A percentile compares a stretch with the other conserved stretches of the same genome.
Conservation (phyloP, 176 grass and related monocot species). For the Lolium multiflorum region DNA sequence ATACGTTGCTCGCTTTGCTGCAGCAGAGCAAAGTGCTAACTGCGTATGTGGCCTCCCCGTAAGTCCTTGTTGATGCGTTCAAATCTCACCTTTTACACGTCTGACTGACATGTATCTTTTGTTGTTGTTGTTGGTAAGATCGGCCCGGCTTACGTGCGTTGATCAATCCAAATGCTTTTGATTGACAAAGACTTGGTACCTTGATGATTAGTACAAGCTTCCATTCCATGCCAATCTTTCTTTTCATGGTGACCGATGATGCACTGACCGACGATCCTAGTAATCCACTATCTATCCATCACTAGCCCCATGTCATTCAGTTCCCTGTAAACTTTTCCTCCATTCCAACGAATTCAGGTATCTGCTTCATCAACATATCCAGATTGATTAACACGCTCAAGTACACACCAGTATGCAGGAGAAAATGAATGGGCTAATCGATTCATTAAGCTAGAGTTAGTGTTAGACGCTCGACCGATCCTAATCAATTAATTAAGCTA, state of each 20-base stretch:
- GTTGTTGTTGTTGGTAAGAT: not conserved
- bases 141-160: not conserved
- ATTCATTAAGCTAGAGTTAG: too few relatives aligned
- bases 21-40: not conserved
- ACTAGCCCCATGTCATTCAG: not conserved
- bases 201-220: too few relatives aligned
- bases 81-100: not conserved
- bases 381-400: too few relatives aligned
- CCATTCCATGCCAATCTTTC: not conserved
- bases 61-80: not conserved
- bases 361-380: not conserved
- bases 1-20: not conserved
- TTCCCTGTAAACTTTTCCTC: not conserved
- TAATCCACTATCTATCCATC: not conserved
- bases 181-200: not conserved
- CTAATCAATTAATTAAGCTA: not conserved
- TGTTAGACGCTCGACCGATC: not conserved
- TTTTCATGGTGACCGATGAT: not conserved
- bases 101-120: not conserved
- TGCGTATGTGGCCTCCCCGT: not conserved
- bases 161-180: not conserved
- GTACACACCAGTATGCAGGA: too few relatives aligned
- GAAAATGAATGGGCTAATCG: too few relatives aligned
- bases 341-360: not conserved
- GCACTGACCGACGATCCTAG: not conserved